Base-by-base conservation (phyloP, 768 basidiomycete species). In the Rhizopogon vesiculosus region DNA sequence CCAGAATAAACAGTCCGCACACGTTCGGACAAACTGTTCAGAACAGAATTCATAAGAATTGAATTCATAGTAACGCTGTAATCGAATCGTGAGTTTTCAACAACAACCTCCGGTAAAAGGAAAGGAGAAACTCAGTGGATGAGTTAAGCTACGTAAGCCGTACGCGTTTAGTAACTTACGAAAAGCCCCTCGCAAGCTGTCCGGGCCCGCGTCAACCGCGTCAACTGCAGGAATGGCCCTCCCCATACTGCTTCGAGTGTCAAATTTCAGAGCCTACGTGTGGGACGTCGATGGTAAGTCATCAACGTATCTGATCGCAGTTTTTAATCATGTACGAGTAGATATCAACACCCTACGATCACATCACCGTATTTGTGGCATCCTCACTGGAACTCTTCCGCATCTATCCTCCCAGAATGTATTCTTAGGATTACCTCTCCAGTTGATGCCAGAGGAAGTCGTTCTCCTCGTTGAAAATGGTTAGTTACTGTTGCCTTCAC, bases 371-470 rank as follows among this genome's bases (percentile, higher is more conserved):
- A 80, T 98, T 45, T 93, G 91, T 63, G 94, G 96, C 38, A 76
- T 93, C 43, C 72, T 98, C 43, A 80, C 84, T 0, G 97, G 97
- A 0, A 98, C 97, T 1, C 82, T 99, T 13, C 95, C 97, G 2
- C 93, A 94, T 66, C 78, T 98, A 1, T 86, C 93, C 1, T 95
- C 98, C 64, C 97, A 99, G 72, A 99, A 99, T 74, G 83, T 89
- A 2, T 99, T 99, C 67, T 77, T 99, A 35, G 97, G 97, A 7
- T 73, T 93, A n/a, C 97, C 97, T 1, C 76, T 97, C 6, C 74
- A 91, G 7, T 75, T 98, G 2, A 82, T 91, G 72, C 91, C 93
- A 0, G 97, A 99, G 70, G 97, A 98, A 67, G 92, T 87, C 8
- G 91, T 91, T 10, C 77, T 95, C 33, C 83, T 98, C 6, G 82